Percentiles rank a stretch among this genome's conserved stretches.
Evolutionary conservation across 495 filamentous ascomycete species (phyloP).

Genomic region (Cudoniella acicularis): DNA sequence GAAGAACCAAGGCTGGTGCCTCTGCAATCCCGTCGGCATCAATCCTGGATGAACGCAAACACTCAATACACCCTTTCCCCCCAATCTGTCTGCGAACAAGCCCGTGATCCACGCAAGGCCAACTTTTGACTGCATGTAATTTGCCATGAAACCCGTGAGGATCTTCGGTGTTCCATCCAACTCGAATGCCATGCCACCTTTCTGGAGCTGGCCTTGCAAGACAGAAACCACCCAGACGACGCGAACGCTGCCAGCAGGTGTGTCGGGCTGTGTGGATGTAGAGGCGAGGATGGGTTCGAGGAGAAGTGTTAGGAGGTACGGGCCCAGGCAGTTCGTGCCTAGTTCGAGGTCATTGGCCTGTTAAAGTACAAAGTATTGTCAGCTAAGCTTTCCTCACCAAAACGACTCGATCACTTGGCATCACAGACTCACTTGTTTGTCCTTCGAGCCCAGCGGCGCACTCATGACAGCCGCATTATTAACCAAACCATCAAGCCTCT

Average conservation of each 20-base stretch:
- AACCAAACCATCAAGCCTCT: constrained; percentile 42
- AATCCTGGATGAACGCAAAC: constrained; percentile 36
- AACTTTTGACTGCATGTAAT: constrained; percentile 41
- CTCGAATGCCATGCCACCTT: constrained; percentile 28
- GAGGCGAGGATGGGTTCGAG: constrained; percentile 37
- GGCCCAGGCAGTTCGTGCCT: constrained; percentile 46
- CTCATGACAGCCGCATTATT: constrained; percentile 50
- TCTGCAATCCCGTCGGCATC: constrained; percentile 31
- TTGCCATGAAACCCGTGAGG: constrained; percentile 20
- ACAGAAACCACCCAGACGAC: constrained; percentile 38
- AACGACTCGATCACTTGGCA: too few species aligned
- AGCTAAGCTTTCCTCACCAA: too few species aligned
- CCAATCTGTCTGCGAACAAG: constrained; percentile 32
- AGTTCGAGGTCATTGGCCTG: constrained; percentile 44
- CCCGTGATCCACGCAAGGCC: constrained; percentile 37
- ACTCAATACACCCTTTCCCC: constrained; percentile 29
- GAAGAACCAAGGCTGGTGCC: constrained; percentile 24
- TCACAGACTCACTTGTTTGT: constrained; percentile 11
- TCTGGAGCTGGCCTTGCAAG: constrained; percentile 22
- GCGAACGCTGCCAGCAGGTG: constrained; percentile 28
- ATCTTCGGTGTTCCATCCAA: constrained; percentile 22
- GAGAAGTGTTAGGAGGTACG: constrained; percentile 42
- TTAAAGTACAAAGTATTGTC: too few species aligned
- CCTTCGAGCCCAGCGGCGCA: constrained; percentile 33
- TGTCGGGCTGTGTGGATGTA: constrained; percentile 29